Evolutionary conservation across 2,329 filamentous ascomycete genomes (phyloP).

Genomic region (Chrysoporthe cubensis): DNA sequence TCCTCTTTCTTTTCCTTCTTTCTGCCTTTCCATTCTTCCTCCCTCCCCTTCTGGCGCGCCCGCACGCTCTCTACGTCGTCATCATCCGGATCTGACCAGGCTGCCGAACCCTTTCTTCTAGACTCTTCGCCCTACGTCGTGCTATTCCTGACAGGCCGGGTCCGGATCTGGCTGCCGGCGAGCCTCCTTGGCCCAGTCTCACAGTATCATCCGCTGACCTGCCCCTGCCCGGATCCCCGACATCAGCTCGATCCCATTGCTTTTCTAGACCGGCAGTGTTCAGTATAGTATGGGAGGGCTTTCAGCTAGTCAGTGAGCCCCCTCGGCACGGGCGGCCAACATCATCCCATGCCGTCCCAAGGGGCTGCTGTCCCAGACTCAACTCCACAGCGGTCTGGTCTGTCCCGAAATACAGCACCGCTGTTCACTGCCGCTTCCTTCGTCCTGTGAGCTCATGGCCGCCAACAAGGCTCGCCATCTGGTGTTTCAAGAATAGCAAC

Average conservation of each 20-base stretch:
- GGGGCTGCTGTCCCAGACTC: not conserved
- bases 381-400: not conserved
- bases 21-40: not conserved
- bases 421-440: conserved; percentile 5
- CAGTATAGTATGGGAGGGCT: not conserved
- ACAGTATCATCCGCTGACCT: not conserved
- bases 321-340: not conserved
- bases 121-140: not conserved
- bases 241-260: too few species aligned
- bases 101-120: not conserved
- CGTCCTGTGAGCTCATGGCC: not conserved
- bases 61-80: not conserved
- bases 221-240: not conserved
- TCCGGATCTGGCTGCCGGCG: not conserved
- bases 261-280: too few species aligned
- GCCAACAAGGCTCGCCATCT: conserved; percentile 2
- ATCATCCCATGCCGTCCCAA: too few species aligned
- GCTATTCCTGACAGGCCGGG: not conserved
- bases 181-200: not conserved
- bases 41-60: not conserved
- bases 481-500: conserved; percentile 8
- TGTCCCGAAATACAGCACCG: not conserved
- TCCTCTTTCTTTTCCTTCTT: not conserved
- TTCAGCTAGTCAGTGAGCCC: not conserved
- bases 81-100: not conserved